Percentiles rank a stretch among this genome's conserved stretches.
phyloP scores from a whole-genome alignment of 768 basidiomycete genomes.

The Lepiota venenata region DNA sequence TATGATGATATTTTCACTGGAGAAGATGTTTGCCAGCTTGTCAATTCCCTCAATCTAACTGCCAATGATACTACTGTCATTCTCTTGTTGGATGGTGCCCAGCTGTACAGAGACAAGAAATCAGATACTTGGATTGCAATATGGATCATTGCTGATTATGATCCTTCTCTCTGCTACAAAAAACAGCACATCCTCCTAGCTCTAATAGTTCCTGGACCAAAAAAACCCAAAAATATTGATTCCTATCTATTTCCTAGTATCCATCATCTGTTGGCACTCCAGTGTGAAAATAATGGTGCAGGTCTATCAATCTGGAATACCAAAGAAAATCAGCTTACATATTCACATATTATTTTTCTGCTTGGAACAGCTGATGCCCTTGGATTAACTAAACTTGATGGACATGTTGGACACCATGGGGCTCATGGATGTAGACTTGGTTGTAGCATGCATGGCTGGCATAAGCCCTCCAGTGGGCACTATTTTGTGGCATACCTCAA shows the following conservation, averaged over 20 bases:
- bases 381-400: slow-evolving; percentile 27
- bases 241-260: slow-evolving; percentile 32
- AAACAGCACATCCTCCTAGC: slow-evolving; percentile 20
- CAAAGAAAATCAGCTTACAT: slow-evolving; percentile 12
- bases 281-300: too few relatives aligned
- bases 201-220: slow-evolving; percentile 25
- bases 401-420: slow-evolving; percentile 29
- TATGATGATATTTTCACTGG: slow-evolving; percentile 28
- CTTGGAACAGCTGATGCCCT: slow-evolving; percentile 31
- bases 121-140: slow-evolving; percentile 29
- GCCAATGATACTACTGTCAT: slow-evolving; percentile 24
- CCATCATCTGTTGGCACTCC: slow-evolving; percentile 28
- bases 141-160: slow-evolving; percentile 23
- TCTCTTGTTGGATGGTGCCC: slow-evolving; percentile 35
- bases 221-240: slow-evolving; percentile 28
- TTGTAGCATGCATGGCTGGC: too few relatives aligned
- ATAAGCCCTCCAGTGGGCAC: neutral
- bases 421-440: slow-evolving; percentile 10
- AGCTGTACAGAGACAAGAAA: slow-evolving; percentile 33
- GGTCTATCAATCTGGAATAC: slow-evolving; percentile 29
- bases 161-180: slow-evolving; percentile 22
- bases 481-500: slow-evolving; percentile 18
- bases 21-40: too few relatives aligned
- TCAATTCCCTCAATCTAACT: slow-evolving; percentile 7
- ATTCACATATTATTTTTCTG: slow-evolving; percentile 16